A percentile compares a stretch with the other conserved stretches of the same genome.
Conservation (phyloP, 139 green algal species). For the Chlorella sp. region DNA sequence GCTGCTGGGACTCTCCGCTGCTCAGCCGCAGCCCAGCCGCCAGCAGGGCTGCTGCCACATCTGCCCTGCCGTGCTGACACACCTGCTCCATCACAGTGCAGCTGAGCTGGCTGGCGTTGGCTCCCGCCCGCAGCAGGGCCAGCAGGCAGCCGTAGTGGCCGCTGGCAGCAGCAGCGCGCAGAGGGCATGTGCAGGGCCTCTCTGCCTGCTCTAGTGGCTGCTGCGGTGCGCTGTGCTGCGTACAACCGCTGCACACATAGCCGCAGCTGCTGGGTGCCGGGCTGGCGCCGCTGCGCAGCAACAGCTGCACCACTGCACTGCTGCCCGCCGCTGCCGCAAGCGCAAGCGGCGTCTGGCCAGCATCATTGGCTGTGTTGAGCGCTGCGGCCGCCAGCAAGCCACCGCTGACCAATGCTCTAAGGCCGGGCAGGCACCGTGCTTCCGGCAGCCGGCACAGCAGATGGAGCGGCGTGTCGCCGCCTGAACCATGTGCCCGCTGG, state of each 20-base stretch:
- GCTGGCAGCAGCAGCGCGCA: not conserved
- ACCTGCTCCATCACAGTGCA: not conserved
- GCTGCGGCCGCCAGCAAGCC: not conserved
- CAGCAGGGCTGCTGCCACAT: constrained; percentile 1
- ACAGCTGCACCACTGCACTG: not conserved
- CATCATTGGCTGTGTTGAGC: not conserved
- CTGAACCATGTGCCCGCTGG: no score
- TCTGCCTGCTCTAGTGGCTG: not conserved
- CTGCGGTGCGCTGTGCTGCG: not conserved
- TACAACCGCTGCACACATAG: not conserved
- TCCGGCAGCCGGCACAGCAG: not conserved
- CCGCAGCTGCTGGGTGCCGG: not conserved
- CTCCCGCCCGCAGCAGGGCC: not conserved
- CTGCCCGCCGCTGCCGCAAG: not conserved
- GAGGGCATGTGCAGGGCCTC: not conserved
- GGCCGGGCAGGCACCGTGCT: not conserved
- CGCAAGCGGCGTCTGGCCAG: not conserved
- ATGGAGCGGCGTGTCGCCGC: not conserved
- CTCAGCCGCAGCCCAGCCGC: not conserved
- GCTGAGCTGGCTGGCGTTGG: not conserved
- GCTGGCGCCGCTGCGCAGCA: not conserved
- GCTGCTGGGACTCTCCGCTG: not conserved
- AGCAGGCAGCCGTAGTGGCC: not conserved
- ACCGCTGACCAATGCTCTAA: not conserved
- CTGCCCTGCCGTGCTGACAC: not conserved